These are phyloP conservation scores for Vickermania spadyakhi DNA, from an alignment of 208 protist species.

Conservation along the genomic window DNA sequence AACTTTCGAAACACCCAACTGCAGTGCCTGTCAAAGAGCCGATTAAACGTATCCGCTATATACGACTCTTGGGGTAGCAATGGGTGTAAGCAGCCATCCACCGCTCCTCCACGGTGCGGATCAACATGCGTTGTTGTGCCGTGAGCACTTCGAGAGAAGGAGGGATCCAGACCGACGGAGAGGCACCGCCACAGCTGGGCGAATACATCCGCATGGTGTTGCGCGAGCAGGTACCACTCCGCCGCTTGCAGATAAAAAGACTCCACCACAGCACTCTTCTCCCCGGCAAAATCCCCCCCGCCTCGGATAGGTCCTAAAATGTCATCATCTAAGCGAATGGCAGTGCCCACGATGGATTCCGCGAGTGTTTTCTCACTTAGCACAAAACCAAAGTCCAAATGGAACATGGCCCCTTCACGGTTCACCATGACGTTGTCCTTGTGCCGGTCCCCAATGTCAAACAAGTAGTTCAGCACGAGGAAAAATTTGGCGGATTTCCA, in stretches of 20 bases:
- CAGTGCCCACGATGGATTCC: constrained; percentile 29
- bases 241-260: constrained; percentile 49
- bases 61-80: no score
- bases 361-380: constrained; percentile 48
- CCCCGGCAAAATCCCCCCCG: background rate
- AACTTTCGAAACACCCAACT: constrained; percentile 16
- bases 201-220: constrained; percentile 43
- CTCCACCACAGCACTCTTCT: background rate
- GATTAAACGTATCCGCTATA: constrained; percentile 35
- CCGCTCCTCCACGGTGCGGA: constrained; percentile 17
- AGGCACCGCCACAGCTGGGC: constrained; percentile 44
- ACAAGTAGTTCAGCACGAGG: constrained; percentile 76
- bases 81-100: no score
- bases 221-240: constrained; percentile 60
- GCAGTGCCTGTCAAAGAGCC: constrained; percentile 33
- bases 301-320: constrained; percentile 20
- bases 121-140: no score
- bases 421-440: constrained; percentile 74
- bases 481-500: constrained; percentile 72
- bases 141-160: no score
- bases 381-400: constrained; percentile 80
- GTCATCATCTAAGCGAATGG: constrained; percentile 35
- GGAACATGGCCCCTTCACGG: constrained; percentile 56
- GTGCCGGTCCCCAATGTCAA: constrained; percentile 77
- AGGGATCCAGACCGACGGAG: constrained; percentile 27